phyloP scores from a whole-genome alignment of 176 grass and related monocot species.

The Hordeum marinum region DNA sequence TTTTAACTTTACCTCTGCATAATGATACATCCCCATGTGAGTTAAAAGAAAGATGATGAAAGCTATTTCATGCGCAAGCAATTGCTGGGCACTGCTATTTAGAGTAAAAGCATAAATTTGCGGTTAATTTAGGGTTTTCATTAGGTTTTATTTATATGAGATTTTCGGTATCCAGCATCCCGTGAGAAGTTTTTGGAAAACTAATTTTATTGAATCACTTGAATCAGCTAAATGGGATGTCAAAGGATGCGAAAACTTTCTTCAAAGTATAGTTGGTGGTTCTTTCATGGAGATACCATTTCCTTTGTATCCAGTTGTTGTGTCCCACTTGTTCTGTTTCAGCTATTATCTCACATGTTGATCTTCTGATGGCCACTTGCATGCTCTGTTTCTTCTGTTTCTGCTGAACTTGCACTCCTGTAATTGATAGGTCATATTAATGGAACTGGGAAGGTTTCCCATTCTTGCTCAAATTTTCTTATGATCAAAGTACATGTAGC shows the following conservation, averaged over 20 bases:
- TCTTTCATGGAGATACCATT: background rate
- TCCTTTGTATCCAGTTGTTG: background rate
- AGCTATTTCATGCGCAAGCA: background rate
- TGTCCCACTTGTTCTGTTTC: background rate
- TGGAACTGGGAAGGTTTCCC: background rate
- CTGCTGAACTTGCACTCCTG: background rate
- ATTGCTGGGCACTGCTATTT: background rate
- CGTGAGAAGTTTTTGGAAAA: background rate
- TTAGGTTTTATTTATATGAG: background rate
- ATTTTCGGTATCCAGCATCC: background rate
- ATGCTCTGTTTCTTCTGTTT: background rate
- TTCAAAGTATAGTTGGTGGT: background rate
- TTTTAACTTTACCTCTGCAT: background rate
- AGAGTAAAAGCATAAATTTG: background rate
- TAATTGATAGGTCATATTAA: background rate
- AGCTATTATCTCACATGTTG: background rate
- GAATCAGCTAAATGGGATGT: background rate
- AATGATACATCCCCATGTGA: background rate
- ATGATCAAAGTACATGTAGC: background rate
- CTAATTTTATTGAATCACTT: background rate
- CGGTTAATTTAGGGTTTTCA: background rate
- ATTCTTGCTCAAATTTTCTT: background rate
- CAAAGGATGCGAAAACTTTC: background rate
- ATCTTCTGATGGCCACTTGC: background rate
- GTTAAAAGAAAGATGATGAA: background rate